Evolutionary conservation across 257 asterid species (phyloP), one percentile per base, ranked within the genome.

Genomic region (Solanum lycopersicoides): DNA sequence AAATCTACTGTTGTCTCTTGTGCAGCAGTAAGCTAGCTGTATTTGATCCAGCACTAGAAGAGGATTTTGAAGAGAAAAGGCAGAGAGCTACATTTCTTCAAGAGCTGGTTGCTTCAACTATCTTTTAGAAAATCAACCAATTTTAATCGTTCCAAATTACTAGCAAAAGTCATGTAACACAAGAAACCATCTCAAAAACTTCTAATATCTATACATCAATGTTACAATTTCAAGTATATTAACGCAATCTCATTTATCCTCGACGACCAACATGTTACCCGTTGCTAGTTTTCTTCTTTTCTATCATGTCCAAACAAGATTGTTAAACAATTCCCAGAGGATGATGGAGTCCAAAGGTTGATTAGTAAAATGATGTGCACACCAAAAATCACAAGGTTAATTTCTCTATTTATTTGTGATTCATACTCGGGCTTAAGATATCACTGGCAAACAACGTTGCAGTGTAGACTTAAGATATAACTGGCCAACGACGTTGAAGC

Each of bases 21-120:
- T 75, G 53, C 85, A 87, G 86, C 88, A 77, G 68, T 44, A 60
- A 87, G 69, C 35, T 44, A 42, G 34, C 60, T 34, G 32, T 77
- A 34, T 65, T 21, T 12, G 86, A 79, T 60, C 68, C 75, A 79
- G 86, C 44, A 18, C 35, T 35, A 53, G 88, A 59, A 21, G 68
- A 87, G 59, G 71, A 87, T 79, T 79, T 16, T 41, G 82, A 76
- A 60, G 88, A 87, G 80, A 76, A 41, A 53, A 75, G 77, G 73
- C 83, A 87, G 86, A 83, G 71, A 32, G 82, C 82, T 37, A 28
- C 16, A 63, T 87, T 87, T 60, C 35, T 87, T 79, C 88, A 65
- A 32, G 82, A 87, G 65, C 85, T 87, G 28, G 56, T 87, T 50
- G 45, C 74, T 28, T 77, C 88, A 79, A 79, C 88, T 50, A 87